Conservation (phyloP, 2,329 filamentous ascomycete genomes). For the Chrysoporthe puriensis region DNA sequence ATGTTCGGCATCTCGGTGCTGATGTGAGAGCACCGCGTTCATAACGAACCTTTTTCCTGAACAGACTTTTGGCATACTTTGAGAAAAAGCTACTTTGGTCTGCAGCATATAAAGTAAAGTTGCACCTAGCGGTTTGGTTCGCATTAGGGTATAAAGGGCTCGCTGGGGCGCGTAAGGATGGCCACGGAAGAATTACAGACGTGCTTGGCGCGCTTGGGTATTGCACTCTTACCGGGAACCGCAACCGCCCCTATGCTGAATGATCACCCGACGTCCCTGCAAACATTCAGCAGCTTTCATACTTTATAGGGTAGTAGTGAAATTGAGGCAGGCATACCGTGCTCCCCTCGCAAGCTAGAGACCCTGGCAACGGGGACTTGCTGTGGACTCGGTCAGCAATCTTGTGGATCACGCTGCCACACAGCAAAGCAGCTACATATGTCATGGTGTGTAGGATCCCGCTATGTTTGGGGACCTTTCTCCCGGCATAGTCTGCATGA, state of each 20-base stretch:
- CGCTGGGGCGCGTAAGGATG: too few species aligned
- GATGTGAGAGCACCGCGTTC: neutral
- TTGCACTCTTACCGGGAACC: slow-evolving; percentile 4
- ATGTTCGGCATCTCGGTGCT: neutral
- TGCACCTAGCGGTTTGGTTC: neutral
- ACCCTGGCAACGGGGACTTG: slow-evolving; percentile 56
- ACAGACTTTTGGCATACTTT: neutral
- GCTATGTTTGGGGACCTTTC: slow-evolving; percentile 60
- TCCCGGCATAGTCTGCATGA: slow-evolving; percentile 62
- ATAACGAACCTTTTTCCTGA: neutral
- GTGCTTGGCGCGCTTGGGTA: too few species aligned
- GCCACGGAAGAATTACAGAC: too few species aligned
- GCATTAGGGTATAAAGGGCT: too few species aligned
- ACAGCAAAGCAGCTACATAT: neutral
- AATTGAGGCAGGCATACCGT: slow-evolving; percentile 63
- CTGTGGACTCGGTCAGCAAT: neutral
- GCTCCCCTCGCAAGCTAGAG: slow-evolving; percentile 61
- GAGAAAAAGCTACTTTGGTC: neutral
- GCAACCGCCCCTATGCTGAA: slow-evolving; percentile 45
- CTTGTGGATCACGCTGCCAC: neutral
- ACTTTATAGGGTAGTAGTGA: slow-evolving; percentile 55
- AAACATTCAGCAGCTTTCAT: slow-evolving; percentile 44
- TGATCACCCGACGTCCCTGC: slow-evolving; percentile 43
- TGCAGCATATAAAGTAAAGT: neutral
- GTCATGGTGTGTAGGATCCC: slow-evolving; percentile 44